Evolutionary conservation across 129 eudicot species (phyloP), one percentile per base, ranked within the genome.

Genomic region (Pseudognaphalium luteoalbum): DNA sequence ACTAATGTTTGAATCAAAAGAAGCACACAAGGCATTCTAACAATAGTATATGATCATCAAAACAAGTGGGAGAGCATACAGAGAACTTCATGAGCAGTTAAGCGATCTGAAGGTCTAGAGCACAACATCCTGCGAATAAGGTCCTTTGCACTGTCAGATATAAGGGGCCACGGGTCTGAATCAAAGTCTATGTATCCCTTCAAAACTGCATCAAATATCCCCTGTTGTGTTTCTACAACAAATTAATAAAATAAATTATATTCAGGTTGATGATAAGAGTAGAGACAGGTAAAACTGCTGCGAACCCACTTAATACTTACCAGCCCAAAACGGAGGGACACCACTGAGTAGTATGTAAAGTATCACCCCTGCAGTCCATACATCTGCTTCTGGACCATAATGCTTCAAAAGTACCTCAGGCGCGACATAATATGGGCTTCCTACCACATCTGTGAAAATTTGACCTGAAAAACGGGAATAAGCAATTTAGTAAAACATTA

Each of bases 371-470:
- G 98, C 98, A 33, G 97, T 90, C 98, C 98, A 93, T 59, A 93
- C 98, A 75, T 93, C 97, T 68, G 98, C 98, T 86, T 80, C 96
- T 17, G 92, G 98, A 32, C 97, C 98, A 79, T 93, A 93, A 70
- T 83, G 87, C 90, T 90, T 88, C 88, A 83, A 78, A 73, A 93
- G 97, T 65, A 90, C 97, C 85, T 90, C 97, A 11, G 98, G 98
- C 39, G 98, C 98, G n/a, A 90, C 98, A 82, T 90, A 93, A 78
- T 90, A 93, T 29, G 98, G 97, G 81, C 98, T 93, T 78, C 98
- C 98, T 28, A 88, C 98, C 78, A 93, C 96, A 81, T 93, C 98
- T n/a, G 86, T 86, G 85, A 90, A 93, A 17, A 81, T 70, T 81
- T 90, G 97, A 81, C 92, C 98, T 93, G 89, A 73, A 86, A 71